Evolutionary conservation across 257 asterid genomes (phyloP).

Genomic region (Solanum piurae): DNA sequence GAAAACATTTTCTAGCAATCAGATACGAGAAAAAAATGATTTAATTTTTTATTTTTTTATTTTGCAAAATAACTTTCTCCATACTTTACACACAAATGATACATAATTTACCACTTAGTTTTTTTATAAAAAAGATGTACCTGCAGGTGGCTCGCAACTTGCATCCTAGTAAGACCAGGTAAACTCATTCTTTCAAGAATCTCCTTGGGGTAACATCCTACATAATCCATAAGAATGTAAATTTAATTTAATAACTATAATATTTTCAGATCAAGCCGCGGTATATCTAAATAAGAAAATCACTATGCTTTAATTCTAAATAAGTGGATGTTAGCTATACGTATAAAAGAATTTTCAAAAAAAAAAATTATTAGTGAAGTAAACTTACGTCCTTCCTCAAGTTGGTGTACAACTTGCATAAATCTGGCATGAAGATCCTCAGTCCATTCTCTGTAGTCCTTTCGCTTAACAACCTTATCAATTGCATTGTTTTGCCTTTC

Average conservation of each 20-base stretch:
- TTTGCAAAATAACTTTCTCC: not conserved
- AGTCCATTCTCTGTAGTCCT: slow-evolving; percentile 8
- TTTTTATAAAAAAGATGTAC: not conserved
- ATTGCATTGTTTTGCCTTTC: not conserved
- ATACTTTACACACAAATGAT: not conserved
- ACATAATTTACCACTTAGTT: not conserved
- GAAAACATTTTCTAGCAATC: not conserved
- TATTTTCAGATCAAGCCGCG: not conserved
- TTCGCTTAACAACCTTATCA: not conserved
- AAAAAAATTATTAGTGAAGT: not conserved
- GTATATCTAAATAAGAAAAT: not conserved
- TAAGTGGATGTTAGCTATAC: not conserved
- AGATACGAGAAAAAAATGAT: not conserved
- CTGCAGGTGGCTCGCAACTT: slow-evolving; percentile 28
- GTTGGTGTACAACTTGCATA: slow-evolving; percentile 5
- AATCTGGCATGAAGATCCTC: slow-evolving; percentile 11
- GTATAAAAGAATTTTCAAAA: not conserved
- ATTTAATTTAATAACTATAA: not conserved
- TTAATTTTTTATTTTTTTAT: not conserved
- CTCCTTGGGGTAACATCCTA: slow-evolving; percentile 22
- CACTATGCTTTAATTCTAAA: not conserved
- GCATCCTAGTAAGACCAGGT: slow-evolving; percentile 24
- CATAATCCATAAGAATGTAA: not conserved
- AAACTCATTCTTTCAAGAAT: slow-evolving; percentile 16
- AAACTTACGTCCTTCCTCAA: slow-evolving; percentile 26